phyloP scores from a whole-genome alignment of 148 eudicot genomes.

The Drosera capensis region DNA sequence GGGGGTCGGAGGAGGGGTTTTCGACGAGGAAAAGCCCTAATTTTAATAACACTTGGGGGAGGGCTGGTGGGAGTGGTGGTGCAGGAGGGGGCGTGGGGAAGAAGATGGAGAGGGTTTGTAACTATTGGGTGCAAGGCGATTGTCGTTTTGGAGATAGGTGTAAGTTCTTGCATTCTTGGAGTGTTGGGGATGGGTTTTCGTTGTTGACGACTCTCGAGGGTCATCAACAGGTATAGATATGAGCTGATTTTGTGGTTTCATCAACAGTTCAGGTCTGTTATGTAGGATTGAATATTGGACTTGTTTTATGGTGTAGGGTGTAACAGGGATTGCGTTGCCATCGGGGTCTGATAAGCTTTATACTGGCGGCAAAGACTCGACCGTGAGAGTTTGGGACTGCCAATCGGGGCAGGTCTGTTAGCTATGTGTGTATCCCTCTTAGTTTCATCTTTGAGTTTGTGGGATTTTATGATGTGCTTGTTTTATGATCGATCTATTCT shows the following conservation, averaged over 20 bases:
- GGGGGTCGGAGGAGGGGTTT: conserved; percentile 45
- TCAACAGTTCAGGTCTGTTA: neutral
- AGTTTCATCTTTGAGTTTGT: neutral
- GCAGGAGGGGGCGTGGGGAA: conserved; percentile 11
- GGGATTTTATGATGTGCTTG: neutral
- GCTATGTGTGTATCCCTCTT: neutral
- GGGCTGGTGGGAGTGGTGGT: conserved; percentile 15
- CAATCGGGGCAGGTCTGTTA: conserved; percentile 73
- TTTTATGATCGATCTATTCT: neutral
- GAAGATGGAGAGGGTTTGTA: conserved; percentile 56
- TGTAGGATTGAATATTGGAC: neutral
- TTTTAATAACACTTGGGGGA: conserved; percentile 52
- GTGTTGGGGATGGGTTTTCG: conserved; percentile 47
- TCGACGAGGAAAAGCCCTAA: conserved; percentile 42
- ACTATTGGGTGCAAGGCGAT: conserved; percentile 62
- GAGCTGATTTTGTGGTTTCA: neutral
- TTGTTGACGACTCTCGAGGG: conserved; percentile 68
- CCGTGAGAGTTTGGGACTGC: conserved; percentile 88
- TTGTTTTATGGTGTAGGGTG: conserved; percentile 23
- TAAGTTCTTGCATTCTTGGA: conserved; percentile 72
- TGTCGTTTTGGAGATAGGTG: conserved; percentile 72
- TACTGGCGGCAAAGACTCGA: conserved; percentile 76
- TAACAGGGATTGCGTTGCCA: conserved; percentile 74
- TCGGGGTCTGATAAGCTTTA: conserved; percentile 88
- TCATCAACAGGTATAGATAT: conserved; percentile 49